Conservation (phyloP, 192 early-diverging fungal species). For the Dissophora ornata region DNA sequence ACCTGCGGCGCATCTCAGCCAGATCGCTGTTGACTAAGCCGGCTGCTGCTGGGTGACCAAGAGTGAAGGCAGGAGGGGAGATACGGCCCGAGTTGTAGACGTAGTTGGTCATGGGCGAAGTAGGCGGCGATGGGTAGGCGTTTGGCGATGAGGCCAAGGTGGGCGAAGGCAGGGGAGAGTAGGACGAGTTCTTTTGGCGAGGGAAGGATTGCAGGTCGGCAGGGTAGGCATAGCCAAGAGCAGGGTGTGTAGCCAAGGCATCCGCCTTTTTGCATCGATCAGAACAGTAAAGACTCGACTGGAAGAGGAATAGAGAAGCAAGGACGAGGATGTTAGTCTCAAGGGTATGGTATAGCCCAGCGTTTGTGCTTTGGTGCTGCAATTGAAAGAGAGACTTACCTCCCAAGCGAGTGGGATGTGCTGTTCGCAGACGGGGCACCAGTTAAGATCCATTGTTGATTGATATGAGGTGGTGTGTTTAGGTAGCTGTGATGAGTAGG, state of each 20-base stretch:
- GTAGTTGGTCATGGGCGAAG: conserved; percentile 49
- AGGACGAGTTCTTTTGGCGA: conserved; percentile 21
- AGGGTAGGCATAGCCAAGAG: conserved; percentile 43
- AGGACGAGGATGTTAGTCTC: no score
- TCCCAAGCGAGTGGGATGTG: conserved; percentile 55
- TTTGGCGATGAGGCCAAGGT: conserved; percentile 28
- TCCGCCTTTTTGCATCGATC: conserved; percentile 54
- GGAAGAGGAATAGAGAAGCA: background rate
- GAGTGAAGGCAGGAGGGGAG: conserved; percentile 45
- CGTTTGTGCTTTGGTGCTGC: background rate
- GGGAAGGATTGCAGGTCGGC: conserved; percentile 45
- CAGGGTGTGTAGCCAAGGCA: conserved; percentile 45
- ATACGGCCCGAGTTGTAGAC: conserved; percentile 53
- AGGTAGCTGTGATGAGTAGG: background rate
- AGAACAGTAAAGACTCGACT: conserved; percentile 55
- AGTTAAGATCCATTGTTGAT: conserved; percentile 54
- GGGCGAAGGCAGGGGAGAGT: conserved; percentile 40
- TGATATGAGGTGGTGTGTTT: background rate
- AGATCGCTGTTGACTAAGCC: background rate
- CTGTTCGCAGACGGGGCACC: conserved; percentile 57
- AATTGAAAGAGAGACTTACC: conserved; percentile 25
- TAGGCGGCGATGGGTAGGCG: conserved; percentile 42
- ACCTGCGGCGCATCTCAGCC: conserved; percentile 35
- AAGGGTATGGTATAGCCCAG: no score
- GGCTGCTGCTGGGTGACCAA: conserved; percentile 29